phyloP scores from a whole-genome alignment of 2,329 filamentous ascomycete species.

The Dendrostoma leiphaemia region DNA sequence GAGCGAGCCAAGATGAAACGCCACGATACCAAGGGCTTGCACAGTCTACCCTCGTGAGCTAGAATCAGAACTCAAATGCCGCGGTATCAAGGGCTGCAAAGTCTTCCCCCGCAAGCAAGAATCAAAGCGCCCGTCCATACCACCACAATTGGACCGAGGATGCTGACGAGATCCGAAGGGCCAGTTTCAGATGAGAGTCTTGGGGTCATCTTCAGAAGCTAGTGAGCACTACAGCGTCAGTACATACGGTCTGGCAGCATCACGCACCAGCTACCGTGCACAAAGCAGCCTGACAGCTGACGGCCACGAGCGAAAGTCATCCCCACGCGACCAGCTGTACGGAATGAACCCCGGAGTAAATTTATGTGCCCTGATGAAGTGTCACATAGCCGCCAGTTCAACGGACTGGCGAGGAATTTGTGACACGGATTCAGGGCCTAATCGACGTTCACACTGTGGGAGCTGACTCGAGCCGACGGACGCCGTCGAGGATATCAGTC shows the following conservation, averaged over 20 bases:
- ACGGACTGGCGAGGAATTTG: not conserved
- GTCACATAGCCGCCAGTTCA: not conserved
- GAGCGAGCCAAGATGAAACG: too few species aligned
- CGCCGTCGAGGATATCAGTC: not conserved
- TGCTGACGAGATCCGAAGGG: not conserved
- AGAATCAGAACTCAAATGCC: not conserved
- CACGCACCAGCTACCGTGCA: too few species aligned
- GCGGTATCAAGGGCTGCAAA: not conserved
- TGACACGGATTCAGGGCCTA: not conserved
- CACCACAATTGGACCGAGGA: not conserved
- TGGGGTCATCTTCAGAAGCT: not conserved
- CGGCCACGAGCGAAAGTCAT: too few species aligned
- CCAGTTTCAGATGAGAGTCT: too few species aligned
- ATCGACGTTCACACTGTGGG: too few species aligned
- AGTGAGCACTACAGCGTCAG: too few species aligned
- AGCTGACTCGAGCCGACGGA: not conserved
- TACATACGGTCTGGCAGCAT: too few species aligned
- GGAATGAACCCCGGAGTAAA: too few species aligned
- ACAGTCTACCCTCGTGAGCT: too few species aligned
- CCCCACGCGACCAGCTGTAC: too few species aligned
- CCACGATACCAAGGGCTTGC: too few species aligned
- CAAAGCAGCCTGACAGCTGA: not conserved
- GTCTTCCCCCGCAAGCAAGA: too few species aligned
- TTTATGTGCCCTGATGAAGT: not conserved
- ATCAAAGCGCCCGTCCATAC: not conserved